Conservation (phyloP, 2,329 filamentous ascomycete species). For the Xylariaceae sp. region DNA sequence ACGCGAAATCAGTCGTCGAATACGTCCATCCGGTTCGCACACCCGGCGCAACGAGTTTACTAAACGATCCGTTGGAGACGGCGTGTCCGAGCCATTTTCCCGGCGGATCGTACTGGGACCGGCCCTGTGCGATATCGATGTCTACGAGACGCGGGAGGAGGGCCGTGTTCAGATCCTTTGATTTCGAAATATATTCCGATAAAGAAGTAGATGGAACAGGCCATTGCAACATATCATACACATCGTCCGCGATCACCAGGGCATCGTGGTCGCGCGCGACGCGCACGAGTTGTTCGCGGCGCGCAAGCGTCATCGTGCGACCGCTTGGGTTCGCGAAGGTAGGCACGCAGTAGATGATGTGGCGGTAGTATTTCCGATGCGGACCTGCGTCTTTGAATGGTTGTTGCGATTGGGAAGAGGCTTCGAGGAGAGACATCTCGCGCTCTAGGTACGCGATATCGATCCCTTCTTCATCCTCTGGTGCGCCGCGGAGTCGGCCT, state of each 20-base stretch:
- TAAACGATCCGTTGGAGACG: conserved; percentile 83
- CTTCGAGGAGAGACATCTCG: conserved; percentile 15
- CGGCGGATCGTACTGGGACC: conserved; percentile 32
- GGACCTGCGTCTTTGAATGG: conserved; percentile 49
- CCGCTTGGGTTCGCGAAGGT: conserved; percentile 86
- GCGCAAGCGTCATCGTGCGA: conserved; percentile 67
- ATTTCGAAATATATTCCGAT: too few relatives aligned
- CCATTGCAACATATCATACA: conserved; percentile 93
- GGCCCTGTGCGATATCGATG: conserved; percentile 64
- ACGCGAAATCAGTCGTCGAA: conserved; percentile 47
- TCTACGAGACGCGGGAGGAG: conserved; percentile 74
- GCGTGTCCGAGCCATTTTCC: conserved; percentile 63
- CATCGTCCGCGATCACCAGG: conserved; percentile 82
- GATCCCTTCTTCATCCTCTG: conserved; percentile 73
- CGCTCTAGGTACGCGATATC: conserved; percentile 45
- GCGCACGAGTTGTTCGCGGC: conserved; percentile 64
- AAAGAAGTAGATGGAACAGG: conserved; percentile 24
- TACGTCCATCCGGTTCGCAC: conserved; percentile 68
- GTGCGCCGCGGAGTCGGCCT: conserved; percentile 60
- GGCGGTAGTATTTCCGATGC: conserved; percentile 73
- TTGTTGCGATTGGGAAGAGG: neutral
- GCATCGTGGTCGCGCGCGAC: conserved; percentile 75
- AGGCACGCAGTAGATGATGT: conserved; percentile 83
- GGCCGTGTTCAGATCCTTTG: conserved; percentile 28
- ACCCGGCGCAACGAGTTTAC: conserved; percentile 79